Percentiles rank a stretch among this genome's conserved stretches.
Evolutionary conservation across 2,329 filamentous ascomycete species (phyloP).

Genomic region (Periconia macrospinosa): DNA sequence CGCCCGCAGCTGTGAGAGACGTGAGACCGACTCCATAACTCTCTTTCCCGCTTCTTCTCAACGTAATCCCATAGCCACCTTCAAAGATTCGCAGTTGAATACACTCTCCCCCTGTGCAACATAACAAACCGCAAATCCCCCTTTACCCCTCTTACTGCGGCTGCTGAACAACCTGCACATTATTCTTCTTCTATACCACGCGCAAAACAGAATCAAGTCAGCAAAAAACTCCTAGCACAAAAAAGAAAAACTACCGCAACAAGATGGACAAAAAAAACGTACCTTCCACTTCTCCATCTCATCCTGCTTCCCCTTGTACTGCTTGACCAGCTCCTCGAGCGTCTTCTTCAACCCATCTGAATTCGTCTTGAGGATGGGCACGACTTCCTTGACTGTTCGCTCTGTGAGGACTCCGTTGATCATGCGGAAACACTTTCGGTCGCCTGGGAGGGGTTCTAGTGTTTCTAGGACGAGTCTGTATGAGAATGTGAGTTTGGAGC

Average conservation of each 20-base stretch:
- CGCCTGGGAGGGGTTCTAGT: slow-evolving; percentile 74
- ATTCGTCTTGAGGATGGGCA: slow-evolving; percentile 90
- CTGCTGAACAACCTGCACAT: slow-evolving; percentile 82
- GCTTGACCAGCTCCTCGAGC: slow-evolving; percentile 89
- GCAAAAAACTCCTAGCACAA: not conserved
- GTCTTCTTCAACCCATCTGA: slow-evolving; percentile 93
- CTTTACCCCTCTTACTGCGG: slow-evolving; percentile 37
- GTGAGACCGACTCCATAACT: too few species aligned
- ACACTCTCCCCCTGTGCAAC: too few species aligned
- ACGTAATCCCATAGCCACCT: too few species aligned
- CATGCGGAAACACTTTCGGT: slow-evolving; percentile 97
- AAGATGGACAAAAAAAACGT: slow-evolving; percentile 35
- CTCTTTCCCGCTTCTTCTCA: too few species aligned
- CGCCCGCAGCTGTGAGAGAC: too few species aligned
- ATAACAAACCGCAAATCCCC: too few species aligned
- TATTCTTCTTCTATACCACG: slow-evolving; percentile 77
- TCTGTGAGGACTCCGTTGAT: slow-evolving; percentile 97
- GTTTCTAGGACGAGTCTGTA: slow-evolving; percentile 90
- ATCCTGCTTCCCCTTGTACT: slow-evolving; percentile 92
- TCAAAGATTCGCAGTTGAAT: too few species aligned
- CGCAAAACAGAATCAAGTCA: not conserved
- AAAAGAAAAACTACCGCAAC: not conserved
- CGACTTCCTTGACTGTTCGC: slow-evolving; percentile 87
- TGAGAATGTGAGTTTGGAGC: slow-evolving; percentile 17
- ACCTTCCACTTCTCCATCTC: slow-evolving; percentile 99